Base-by-base conservation (phyloP, 108 stramenopile species). In the Bacterosira constricta region DNA sequence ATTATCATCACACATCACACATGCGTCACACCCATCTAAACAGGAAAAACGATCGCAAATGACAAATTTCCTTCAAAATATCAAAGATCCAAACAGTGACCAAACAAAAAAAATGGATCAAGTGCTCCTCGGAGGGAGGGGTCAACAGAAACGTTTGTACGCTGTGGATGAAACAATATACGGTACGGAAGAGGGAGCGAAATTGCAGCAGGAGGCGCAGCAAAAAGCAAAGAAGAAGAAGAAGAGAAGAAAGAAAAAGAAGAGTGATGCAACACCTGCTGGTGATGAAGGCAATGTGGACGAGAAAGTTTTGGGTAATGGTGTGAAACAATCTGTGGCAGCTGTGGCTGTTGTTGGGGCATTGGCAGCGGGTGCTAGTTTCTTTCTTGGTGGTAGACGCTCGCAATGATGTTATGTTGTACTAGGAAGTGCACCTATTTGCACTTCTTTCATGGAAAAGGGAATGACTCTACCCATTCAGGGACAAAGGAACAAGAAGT, bases 141-240 rank as follows among this genome's bases (percentile, higher is more conserved):
- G 84, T n/a, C 44, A 67, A 8, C 62, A 70, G 30, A 85, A 85
- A 34, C 23, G 81, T 47, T 34, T 75, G 38, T 68, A 85, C 63
- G 63, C 84, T 1, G 81, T 85, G 17, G 80, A 85, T 61, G 62
- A 82, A 32, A 55, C 15, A 32, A 46, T 72, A 27, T 82, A 85
- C 51, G 81, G 81, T 39, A 85, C 81, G 0, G 73, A 85, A 49
- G 81, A 85, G 55, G 81, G 81, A 20, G 76, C 68, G 27, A 81
- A 67, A 46, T 64, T 75, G 67, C 63, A 53, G 44, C 72, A 59
- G 49, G 64, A 65, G 49, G 80, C 73, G 4, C 39, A 67, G 32
- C 54, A 66, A 31, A 52, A 55, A 32, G 45, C 36, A 58, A 49
- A 32, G 44, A 51, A 45, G 56, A 37, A 71, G 67, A 71, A 41